Evolutionary conservation across 495 filamentous ascomycete genomes (phyloP).

Genomic region (Neurospora sp.): DNA sequence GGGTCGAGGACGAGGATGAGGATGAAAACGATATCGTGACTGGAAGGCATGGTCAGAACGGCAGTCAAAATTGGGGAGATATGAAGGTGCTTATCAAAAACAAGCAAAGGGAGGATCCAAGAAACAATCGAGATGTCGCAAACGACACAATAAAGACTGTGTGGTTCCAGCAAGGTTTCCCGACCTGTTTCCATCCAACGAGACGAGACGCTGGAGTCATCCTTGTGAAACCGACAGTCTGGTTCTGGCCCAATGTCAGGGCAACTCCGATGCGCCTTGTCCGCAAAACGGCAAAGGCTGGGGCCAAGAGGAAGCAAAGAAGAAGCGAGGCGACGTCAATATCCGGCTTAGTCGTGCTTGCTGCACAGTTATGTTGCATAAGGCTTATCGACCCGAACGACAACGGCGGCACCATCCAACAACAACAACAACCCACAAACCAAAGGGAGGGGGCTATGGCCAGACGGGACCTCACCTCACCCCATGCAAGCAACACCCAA

Average conservation of each 20-base stretch:
- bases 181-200: constrained; percentile 4
- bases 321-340: neutral
- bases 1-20: neutral
- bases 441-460: neutral
- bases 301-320: neutral
- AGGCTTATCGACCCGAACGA: neutral
- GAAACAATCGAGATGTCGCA: neutral
- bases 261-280: neutral
- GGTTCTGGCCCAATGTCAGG: neutral
- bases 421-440: neutral
- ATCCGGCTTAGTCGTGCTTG: neutral
- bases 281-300: neutral
- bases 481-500: neutral
- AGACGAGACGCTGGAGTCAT: neutral
- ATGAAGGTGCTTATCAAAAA: neutral
- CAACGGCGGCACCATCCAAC: neutral
- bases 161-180: neutral
- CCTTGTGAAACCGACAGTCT: constrained; percentile 8
- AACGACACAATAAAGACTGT: neutral
- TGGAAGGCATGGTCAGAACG: neutral
- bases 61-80: neutral
- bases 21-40: neutral
- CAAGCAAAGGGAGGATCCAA: neutral
- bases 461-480: neutral
- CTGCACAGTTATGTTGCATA: neutral